These are phyloP conservation scores for Pyrenopolyporus hunteri DNA, from an alignment of 495 filamentous ascomycete genomes.

Conservation along the genomic window DNA sequence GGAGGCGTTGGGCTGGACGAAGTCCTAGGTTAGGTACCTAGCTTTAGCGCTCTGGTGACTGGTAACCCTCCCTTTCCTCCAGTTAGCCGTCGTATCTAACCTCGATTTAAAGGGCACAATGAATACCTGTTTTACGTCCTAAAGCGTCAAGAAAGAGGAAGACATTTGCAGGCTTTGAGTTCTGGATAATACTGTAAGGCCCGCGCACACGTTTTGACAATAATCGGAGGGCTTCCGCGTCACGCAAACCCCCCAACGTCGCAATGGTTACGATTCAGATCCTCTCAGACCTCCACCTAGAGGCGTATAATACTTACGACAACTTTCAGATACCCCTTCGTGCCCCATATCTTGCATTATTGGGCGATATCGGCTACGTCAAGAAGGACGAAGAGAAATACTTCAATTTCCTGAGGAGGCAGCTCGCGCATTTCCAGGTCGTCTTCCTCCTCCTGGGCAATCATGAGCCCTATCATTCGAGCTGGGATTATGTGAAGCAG, in stretches of 20 bases:
- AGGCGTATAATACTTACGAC: slow-evolving; percentile 53
- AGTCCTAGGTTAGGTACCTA: too few relatives aligned
- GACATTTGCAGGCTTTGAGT: too few relatives aligned
- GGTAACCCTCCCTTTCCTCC: too few relatives aligned
- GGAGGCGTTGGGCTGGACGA: too few relatives aligned
- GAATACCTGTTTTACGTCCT: too few relatives aligned
- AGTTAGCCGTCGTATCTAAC: too few relatives aligned
- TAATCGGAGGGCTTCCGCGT: too few relatives aligned
- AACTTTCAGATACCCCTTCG: slow-evolving; percentile 50
- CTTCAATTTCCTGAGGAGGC: slow-evolving; percentile 51
- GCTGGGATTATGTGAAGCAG: slow-evolving; percentile 42
- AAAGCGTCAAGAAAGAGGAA: too few relatives aligned
- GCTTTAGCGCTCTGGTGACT: too few relatives aligned
- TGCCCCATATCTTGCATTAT: slow-evolving; percentile 59
- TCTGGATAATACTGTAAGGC: too few relatives aligned
- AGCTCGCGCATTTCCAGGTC: slow-evolving; percentile 52
- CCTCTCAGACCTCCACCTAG: slow-evolving; percentile 64
- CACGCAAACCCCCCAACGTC: not conserved
- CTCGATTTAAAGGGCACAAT: too few relatives aligned
- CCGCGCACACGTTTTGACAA: too few relatives aligned
- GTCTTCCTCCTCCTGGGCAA: slow-evolving; percentile 63
- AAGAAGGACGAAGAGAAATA: slow-evolving; percentile 44
- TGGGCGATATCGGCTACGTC: slow-evolving; percentile 63
- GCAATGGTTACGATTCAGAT: slow-evolving; percentile 52
- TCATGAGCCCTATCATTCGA: slow-evolving; percentile 60